Conservation (phyloP, 257 asterid genomes). For the Anisodus tanguticus region DNA sequence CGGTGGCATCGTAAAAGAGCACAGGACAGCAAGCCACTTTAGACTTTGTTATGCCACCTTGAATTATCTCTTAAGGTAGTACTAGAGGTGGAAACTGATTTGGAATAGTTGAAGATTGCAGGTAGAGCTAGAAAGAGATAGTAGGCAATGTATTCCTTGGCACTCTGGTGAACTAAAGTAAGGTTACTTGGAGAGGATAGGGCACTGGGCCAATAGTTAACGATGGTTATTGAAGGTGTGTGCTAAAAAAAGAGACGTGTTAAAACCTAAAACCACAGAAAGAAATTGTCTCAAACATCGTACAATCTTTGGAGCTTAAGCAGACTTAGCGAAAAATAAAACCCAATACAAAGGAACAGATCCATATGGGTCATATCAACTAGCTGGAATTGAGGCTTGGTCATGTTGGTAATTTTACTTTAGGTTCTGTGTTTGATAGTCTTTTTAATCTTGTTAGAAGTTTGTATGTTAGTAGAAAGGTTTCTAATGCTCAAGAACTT, state of each 20-base stretch:
- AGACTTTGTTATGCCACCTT: slow-evolving; percentile 5
- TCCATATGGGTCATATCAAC: not conserved
- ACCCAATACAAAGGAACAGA: not conserved
- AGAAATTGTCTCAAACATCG: not conserved
- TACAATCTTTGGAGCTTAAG: not conserved
- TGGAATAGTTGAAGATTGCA: not conserved
- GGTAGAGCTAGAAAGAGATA: not conserved
- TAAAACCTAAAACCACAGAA: not conserved
- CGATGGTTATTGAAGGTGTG: not conserved
- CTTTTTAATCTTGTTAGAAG: not conserved
- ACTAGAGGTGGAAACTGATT: not conserved
- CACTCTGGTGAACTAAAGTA: not conserved
- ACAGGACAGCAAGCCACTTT: not conserved
- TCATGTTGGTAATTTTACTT: not conserved
- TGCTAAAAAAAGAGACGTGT: not conserved
- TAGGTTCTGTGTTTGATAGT: not conserved
- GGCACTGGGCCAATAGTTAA: not conserved
- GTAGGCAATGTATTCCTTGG: not conserved
- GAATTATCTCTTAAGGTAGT: slow-evolving; percentile 12
- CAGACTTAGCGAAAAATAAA: not conserved
- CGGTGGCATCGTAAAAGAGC: not conserved
- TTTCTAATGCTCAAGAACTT: not conserved
- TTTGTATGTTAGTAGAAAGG: slow-evolving; percentile 1
- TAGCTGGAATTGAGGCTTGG: not conserved
- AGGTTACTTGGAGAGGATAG: slow-evolving; percentile 19